These are phyloP conservation scores for Neurospora sp. DNA, from an alignment of 495 filamentous ascomycete species.

Conservation along the genomic window DNA sequence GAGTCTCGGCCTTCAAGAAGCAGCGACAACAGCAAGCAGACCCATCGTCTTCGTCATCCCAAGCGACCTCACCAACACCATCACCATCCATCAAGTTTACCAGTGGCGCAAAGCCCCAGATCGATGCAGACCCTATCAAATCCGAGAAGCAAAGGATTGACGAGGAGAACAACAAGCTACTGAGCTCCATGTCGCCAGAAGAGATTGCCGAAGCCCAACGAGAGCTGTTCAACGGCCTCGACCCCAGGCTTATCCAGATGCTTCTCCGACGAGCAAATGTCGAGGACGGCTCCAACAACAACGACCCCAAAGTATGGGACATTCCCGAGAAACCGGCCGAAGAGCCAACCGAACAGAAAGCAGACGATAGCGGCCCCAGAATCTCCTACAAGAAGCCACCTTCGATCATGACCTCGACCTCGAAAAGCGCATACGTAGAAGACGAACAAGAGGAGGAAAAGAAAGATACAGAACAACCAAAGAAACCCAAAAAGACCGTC, in stretches of 20 bases:
- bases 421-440: conserved; percentile 1
- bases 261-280: conserved; percentile 72
- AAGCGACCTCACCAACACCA: neutral
- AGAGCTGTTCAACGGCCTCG: conserved; percentile 61
- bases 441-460: neutral
- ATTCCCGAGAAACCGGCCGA: conserved; percentile 9
- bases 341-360: neutral
- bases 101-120: neutral
- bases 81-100: neutral
- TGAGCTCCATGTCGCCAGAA: conserved; percentile 69
- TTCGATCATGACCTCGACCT: neutral
- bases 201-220: conserved; percentile 70
- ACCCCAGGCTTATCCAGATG: conserved; percentile 60
- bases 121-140: conserved; percentile 16
- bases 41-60: neutral
- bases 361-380: neutral
- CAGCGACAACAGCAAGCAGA: conserved; percentile 31
- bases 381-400: neutral
- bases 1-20: conserved; percentile 71
- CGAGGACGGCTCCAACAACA: conserved; percentile 38
- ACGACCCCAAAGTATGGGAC: neutral
- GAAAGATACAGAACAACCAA: neutral
- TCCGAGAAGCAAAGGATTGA: conserved; percentile 63
- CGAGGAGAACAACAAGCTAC: conserved; percentile 63
- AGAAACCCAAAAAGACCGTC: conserved; percentile 18